Conservation (phyloP, 768 basidiomycete genomes). For the Boletus sp. region DNA sequence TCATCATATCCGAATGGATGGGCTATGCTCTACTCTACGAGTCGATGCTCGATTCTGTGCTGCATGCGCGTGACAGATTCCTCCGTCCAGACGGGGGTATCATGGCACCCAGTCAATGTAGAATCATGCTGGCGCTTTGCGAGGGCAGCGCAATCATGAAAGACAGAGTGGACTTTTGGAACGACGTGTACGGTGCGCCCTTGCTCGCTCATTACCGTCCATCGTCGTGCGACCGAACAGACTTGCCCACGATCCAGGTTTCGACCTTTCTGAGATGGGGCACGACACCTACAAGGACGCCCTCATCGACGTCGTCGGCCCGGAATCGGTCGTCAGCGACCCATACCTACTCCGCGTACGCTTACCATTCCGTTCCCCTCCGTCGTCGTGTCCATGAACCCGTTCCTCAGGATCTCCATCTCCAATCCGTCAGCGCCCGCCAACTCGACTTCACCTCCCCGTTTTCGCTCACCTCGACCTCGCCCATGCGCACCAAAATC, state of each 20-base stretch:
- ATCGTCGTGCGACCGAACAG: not conserved
- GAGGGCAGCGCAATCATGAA: constrained; percentile 72
- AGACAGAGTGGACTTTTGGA: constrained; percentile 88
- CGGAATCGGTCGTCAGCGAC: constrained; percentile 61
- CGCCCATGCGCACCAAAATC: constrained; percentile 58
- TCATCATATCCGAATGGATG: constrained; percentile 99
- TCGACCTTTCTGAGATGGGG: constrained; percentile 84
- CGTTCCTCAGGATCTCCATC: constrained; percentile 63
- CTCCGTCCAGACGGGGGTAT: constrained; percentile 65
- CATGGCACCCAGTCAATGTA: constrained; percentile 88
- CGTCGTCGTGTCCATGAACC: not conserved
- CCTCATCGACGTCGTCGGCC: constrained; percentile 73
- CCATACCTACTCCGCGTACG: constrained; percentile 67
- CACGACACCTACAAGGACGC: constrained; percentile 75
- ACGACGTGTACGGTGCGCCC: constrained; percentile 78
- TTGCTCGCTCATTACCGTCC: not conserved
- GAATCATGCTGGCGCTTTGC: constrained; percentile 80
- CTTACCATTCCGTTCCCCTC: not conserved
- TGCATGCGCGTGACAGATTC: constrained; percentile 85
- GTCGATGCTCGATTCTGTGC: constrained; percentile 95
- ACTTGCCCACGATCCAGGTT: constrained; percentile 49
- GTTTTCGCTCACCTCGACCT: constrained; percentile 68
- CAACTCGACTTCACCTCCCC: constrained; percentile 78
- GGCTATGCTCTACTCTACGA: constrained; percentile 90
- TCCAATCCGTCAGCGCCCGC: constrained; percentile 57